A percentile compares a stretch with the other conserved stretches of the same genome.
Conservation (phyloP, 306 rosid species). For the Aeschynomene evenia region DNA sequence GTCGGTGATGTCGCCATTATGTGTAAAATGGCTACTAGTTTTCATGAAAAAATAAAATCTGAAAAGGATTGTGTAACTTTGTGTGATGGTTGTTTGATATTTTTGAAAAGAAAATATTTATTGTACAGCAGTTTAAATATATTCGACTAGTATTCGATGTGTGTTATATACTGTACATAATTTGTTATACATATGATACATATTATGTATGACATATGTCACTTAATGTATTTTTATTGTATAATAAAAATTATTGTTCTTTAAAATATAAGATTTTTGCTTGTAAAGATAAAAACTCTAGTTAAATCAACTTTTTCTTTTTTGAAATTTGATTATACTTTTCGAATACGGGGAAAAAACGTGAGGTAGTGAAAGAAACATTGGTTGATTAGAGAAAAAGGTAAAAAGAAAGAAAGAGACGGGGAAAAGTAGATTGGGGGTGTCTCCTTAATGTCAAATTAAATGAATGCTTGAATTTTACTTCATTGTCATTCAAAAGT, state of each 20-base stretch:
- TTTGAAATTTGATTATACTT: not conserved
- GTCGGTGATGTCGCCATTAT: not conserved
- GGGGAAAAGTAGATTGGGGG: not conserved
- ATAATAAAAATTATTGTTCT: too few relatives aligned
- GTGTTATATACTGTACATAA: too few relatives aligned
- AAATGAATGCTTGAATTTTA: constrained; percentile 20
- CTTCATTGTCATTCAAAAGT: constrained; percentile 5
- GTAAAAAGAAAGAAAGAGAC: not conserved
- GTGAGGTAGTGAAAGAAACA: constrained; percentile 12
- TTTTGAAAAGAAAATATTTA: too few relatives aligned
- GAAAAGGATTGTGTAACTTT: not conserved
- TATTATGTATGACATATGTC: too few relatives aligned
- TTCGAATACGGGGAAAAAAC: constrained; percentile 4
- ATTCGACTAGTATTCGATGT: too few relatives aligned
- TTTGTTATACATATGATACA: too few relatives aligned
- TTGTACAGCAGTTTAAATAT: too few relatives aligned
- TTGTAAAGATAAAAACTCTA: not conserved
- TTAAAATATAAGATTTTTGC: not conserved
- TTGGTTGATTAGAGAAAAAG: not conserved
- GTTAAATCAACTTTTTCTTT: not conserved
- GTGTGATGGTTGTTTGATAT: too few relatives aligned
- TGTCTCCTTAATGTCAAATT: not conserved
- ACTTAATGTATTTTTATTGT: too few relatives aligned
- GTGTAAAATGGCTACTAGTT: not conserved
- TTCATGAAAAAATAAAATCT: not conserved